Percentiles rank a stretch among this genome's conserved stretches.
Conservation (phyloP, 371 early-diverging fungal species). For the Lichtheimia corymbifera region DNA sequence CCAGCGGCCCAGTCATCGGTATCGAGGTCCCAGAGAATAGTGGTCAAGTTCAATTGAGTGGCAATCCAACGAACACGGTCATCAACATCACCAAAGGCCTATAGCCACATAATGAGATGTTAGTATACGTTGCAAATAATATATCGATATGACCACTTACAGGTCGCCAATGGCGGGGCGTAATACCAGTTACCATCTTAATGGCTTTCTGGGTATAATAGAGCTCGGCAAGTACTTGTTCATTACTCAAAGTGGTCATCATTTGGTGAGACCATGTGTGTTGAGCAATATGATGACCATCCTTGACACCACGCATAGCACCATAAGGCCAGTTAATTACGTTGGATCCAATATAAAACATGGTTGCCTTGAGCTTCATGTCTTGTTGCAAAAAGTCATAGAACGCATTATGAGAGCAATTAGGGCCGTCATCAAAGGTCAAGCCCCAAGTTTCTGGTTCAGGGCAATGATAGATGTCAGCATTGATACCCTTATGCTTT, state of each 20-base stretch:
- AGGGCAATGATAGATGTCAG: conserved; percentile 51
- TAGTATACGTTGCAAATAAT: background rate
- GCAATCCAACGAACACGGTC: conserved; percentile 68
- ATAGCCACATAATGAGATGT: conserved; percentile 6
- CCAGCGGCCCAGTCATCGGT: conserved; percentile 63
- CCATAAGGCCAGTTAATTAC: conserved; percentile 57
- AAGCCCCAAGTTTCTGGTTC: conserved; percentile 63
- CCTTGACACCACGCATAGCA: conserved; percentile 52
- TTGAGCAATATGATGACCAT: conserved; percentile 70
- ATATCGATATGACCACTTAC: conserved; percentile 21
- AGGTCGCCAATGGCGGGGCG: conserved; percentile 53
- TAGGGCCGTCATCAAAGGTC: conserved; percentile 69
- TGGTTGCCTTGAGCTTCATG: conserved; percentile 50
- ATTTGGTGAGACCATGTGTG: conserved; percentile 75
- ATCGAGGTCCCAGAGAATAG: conserved; percentile 52
- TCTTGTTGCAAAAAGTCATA: conserved; percentile 47
- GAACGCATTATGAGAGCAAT: conserved; percentile 54
- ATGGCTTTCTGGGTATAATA: conserved; percentile 69
- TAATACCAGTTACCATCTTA: conserved; percentile 56
- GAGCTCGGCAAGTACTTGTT: conserved; percentile 72
- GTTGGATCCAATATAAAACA: conserved; percentile 73
- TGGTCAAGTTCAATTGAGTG: conserved; percentile 51
- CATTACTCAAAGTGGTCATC: conserved; percentile 66
- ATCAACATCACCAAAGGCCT: conserved; percentile 65
- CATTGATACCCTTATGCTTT: conserved; percentile 34